These are phyloP conservation scores for Prunus davidiana DNA, from an alignment of 306 rosid species.

Conservation along the genomic window DNA sequence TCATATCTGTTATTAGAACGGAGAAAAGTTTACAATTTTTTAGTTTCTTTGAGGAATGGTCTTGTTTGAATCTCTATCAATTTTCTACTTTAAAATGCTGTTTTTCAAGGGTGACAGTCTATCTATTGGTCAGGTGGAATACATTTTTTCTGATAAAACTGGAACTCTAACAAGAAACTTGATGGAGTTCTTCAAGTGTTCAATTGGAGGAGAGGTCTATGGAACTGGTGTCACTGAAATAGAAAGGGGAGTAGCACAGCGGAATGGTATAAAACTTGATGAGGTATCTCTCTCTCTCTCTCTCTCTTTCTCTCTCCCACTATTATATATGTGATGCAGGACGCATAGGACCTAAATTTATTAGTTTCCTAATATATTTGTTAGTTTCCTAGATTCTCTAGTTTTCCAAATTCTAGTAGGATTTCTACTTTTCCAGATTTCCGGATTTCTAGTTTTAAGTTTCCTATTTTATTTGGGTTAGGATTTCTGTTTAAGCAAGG, in stretches of 20 bases:
- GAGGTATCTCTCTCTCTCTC: conserved; percentile 26
- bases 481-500: no score
- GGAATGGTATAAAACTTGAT: conserved; percentile 60
- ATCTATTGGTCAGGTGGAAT: conserved; percentile 70
- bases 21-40: no score
- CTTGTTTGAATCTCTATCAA: background rate
- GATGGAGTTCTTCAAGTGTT: conserved; percentile 99
- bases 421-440: no score
- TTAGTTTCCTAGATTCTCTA: no score
- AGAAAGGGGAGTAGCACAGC: conserved; percentile 81
- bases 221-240: conserved; percentile 94
- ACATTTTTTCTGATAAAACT: conserved; percentile 97
- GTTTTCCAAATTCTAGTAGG: no score
- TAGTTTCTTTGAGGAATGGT: background rate
- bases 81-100: background rate
- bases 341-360: no score
- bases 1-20: background rate
- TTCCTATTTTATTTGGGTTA: no score
- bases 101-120: conserved; percentile 5
- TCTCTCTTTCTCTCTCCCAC: background rate
- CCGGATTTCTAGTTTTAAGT: no score
- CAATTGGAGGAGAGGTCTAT: conserved; percentile 90
- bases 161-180: conserved; percentile 94
- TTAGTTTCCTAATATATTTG: no score
- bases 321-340: background rate